These are phyloP conservation scores for Papiliotrema terrestris DNA, from an alignment of 1,284 basidiomycete genomes.

Conservation along the genomic window DNA sequence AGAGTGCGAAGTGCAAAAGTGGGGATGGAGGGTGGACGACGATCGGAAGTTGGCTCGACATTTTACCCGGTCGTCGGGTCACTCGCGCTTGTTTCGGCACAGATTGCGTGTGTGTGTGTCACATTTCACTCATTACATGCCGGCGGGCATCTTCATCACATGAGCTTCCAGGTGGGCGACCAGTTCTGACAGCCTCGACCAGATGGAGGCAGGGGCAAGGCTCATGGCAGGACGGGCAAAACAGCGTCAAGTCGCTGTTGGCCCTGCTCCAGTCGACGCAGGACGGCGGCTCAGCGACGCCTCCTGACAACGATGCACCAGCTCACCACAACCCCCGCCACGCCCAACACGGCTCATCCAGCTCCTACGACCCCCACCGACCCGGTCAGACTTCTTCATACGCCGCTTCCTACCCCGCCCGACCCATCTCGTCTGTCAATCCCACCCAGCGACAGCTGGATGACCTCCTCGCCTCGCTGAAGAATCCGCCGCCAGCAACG, in stretches of 20 bases:
- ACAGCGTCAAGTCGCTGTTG: conserved; percentile 35
- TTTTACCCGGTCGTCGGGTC: too few species aligned
- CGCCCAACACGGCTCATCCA: neutral
- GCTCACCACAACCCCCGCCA: neutral
- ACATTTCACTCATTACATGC: too few species aligned
- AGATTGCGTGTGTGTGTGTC: too few species aligned
- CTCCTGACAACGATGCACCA: neutral
- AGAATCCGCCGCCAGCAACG: conserved; percentile 6
- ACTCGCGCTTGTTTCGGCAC: too few species aligned
- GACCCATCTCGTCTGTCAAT: conserved; percentile 6
- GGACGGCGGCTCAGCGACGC: conserved; percentile 10
- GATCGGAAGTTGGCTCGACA: too few species aligned
- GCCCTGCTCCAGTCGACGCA: conserved; percentile 36
- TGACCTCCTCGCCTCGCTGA: conserved; percentile 29
- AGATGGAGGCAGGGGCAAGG: too few species aligned
- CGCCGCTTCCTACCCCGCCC: too few species aligned
- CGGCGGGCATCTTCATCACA: too few species aligned
- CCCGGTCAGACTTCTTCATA: neutral
- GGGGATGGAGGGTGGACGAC: neutral
- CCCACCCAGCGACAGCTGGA: conserved; percentile 28
- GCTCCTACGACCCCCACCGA: neutral
- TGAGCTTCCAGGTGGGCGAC: too few species aligned
- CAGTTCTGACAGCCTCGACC: too few species aligned
- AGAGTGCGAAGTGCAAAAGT: conserved; percentile 1
- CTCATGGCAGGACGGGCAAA: conserved; percentile 9